Evolutionary conservation across 2,329 filamentous ascomycete species (phyloP).

Genomic region (Penicillium rolfsii): DNA sequence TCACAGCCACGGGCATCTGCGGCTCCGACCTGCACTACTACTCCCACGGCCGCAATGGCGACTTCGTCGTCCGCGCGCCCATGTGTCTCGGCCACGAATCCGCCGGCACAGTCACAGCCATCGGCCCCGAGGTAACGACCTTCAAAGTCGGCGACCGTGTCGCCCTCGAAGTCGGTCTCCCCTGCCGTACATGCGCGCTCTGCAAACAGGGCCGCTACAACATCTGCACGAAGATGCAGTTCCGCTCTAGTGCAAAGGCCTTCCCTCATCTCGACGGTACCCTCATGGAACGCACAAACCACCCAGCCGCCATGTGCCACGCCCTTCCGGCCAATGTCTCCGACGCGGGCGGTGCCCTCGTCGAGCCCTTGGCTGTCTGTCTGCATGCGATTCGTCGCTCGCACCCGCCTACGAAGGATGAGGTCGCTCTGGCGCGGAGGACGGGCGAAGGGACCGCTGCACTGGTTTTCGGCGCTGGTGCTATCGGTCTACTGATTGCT

Average conservation of each 20-base stretch:
- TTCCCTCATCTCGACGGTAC: slow-evolving; percentile 68
- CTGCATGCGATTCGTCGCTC: slow-evolving; percentile 63
- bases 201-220: slow-evolving; percentile 64
- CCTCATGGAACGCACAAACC: slow-evolving; percentile 64
- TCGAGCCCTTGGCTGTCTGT: slow-evolving; percentile 64
- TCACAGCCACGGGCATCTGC: slow-evolving; percentile 70
- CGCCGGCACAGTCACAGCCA: slow-evolving; percentile 73
- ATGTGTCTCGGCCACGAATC: slow-evolving; percentile 81
- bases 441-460: slow-evolving; percentile 50
- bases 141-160: slow-evolving; percentile 78
- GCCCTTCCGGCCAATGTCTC: slow-evolving; percentile 58
- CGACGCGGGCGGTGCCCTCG: slow-evolving; percentile 60
- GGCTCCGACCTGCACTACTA: slow-evolving; percentile 83
- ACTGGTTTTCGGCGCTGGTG: slow-evolving; percentile 64
- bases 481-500: slow-evolving; percentile 63
- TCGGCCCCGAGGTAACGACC: slow-evolving; percentile 65
- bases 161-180: slow-evolving; percentile 88
- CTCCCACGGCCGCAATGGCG: slow-evolving; percentile 81
- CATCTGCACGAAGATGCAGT: slow-evolving; percentile 62
- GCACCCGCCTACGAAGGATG: slow-evolving; percentile 47
- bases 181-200: slow-evolving; percentile 68
- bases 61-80: slow-evolving; percentile 79
- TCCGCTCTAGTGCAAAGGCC: slow-evolving; percentile 62
- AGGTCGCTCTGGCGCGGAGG: slow-evolving; percentile 46
- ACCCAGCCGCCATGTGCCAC: slow-evolving; percentile 64